Percentiles rank a stretch among this genome's conserved stretches.
These are phyloP conservation scores for Verbena officinalis DNA, from an alignment of 257 asterid species.

Conservation along the genomic window DNA sequence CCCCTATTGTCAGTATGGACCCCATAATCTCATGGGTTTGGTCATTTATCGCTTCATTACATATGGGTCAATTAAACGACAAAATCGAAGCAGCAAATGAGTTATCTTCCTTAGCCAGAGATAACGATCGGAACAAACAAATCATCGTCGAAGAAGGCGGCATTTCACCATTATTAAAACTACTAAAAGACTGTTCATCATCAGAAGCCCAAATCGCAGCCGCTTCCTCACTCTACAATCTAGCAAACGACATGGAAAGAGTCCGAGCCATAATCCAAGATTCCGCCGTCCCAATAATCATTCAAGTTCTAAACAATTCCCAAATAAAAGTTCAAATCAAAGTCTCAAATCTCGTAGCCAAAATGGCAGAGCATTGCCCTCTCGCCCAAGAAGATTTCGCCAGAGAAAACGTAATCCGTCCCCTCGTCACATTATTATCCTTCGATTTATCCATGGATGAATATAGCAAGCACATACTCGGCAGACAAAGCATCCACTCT, in stretches of 20 bases:
- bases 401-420: conserved; percentile 78
- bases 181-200: conserved; percentile 62
- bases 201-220: conserved; percentile 73
- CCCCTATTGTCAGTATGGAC: conserved; percentile 86
- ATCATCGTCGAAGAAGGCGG: conserved; percentile 88
- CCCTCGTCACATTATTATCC: conserved; percentile 67
- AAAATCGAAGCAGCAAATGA: conserved; percentile 72
- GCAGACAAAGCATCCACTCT: conserved; percentile 57
- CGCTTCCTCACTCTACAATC: conserved; percentile 50
- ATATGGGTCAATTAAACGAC: conserved; percentile 62
- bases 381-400: conserved; percentile 81
- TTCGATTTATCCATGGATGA: conserved; percentile 63
- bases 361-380: conserved; percentile 67
- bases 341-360: conserved; percentile 68
- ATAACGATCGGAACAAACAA: conserved; percentile 85
- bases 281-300: conserved; percentile 59
- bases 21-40: conserved; percentile 90
- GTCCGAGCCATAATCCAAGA: conserved; percentile 52
- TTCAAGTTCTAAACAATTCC: conserved; percentile 63
- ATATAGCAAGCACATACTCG: conserved; percentile 37
- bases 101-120: conserved; percentile 69
- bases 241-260: conserved; percentile 62
- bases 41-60: conserved; percentile 71
- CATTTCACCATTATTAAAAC: conserved; percentile 58
- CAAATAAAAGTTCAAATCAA: conserved; percentile 60